Evolutionary conservation across 805 yeast genomes (phyloP), one percentile per base, ranked within the genome.

Genomic region (Saccharomycopsis sp.): DNA sequence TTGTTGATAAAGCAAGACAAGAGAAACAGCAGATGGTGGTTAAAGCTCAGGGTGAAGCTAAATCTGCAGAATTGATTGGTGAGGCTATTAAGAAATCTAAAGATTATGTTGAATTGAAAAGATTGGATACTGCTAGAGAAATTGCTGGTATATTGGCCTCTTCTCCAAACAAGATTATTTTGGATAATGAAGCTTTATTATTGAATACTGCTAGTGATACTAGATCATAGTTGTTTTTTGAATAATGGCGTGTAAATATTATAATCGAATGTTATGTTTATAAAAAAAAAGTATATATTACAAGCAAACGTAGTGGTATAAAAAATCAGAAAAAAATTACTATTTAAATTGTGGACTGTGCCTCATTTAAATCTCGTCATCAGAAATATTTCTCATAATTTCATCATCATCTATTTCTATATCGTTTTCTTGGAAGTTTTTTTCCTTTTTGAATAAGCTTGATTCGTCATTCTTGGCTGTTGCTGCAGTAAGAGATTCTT

Each of bases 21-120:
- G 97, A 93, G 68, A 93, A 93, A 64, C 97, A 93, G 67, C 95
- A 94, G 61, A 74, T 87, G 70, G 95, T 93, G 52, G 97, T 93
- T 47, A 87, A 84, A 65, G 97, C 98, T 9, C 85, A 87, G 64
- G 98, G 98, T 78, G 98, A 93, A 68, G 98, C 98, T 53, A 80
- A 86, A 62, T 85, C 96, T 43, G 98, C 98, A 27, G 95, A 89
- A 65, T 80, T 93, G 69, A 88, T 93, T 68, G 98, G 98, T 78
- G 98, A 93, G 54, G 97, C 98, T 44, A 90, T 93, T 65, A 93
- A 90, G 72, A 93, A 90, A 66, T 85, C 94, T 20, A 85, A 76
- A 65, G 98, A 90, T 63, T 93, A 93, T 63, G 95, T 93, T 41
- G 98, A 93, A 64, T 77, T 93, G 66, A 93, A 90, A 72, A 82